A percentile compares a stretch with the other conserved stretches of the same genome.
phyloP scores from a whole-genome alignment of 1,139 yeast genomes.

The Protomyces lactucae-debilis region DNA sequence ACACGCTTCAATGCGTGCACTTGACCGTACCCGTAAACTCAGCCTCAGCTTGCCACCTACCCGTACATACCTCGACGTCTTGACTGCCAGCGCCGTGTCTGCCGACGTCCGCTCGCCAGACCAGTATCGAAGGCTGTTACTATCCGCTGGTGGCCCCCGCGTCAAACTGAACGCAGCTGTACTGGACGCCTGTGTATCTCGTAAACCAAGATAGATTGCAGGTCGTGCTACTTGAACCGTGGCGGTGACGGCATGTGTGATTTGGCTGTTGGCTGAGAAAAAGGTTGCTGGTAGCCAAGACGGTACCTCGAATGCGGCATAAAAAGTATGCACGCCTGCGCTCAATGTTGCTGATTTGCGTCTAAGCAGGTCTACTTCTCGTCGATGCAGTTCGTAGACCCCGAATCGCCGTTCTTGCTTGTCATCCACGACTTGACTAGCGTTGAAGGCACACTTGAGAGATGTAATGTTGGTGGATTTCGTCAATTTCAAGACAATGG shows the following conservation, averaged over 20 bases:
- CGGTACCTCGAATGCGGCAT: conserved; percentile 12
- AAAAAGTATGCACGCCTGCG: conserved; percentile 6
- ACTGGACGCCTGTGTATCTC: background rate
- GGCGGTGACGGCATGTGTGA: conserved; percentile 13
- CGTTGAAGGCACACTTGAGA: conserved; percentile 1
- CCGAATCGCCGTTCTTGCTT: conserved; percentile 7
- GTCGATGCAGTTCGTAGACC: conserved; percentile 1
- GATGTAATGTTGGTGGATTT: conserved; percentile 1
- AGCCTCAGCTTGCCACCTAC: conserved; percentile 11
- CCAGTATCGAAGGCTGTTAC: conserved; percentile 19
- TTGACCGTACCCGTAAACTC: conserved; percentile 18
- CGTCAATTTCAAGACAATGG: background rate
- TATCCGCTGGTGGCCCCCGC: conserved; percentile 10
- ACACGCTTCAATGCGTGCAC: conserved; percentile 10
- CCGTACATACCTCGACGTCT: conserved; percentile 14
- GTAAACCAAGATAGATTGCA: background rate
- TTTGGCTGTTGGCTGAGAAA: background rate
- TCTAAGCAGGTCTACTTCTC: background rate
- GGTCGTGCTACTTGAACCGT: background rate
- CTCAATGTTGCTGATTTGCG: background rate
- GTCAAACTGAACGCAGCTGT: background rate
- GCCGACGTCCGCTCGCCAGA: conserved; percentile 19
- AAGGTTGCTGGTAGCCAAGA: conserved; percentile 18
- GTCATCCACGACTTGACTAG: conserved; percentile 9
- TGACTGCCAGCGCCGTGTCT: conserved; percentile 16